A percentile compares a stretch with the other conserved stretches of the same genome.
These are phyloP conservation scores for Eucalyptus rudis DNA, from an alignment of 345 rosid genomes.

Conservation along the genomic window DNA sequence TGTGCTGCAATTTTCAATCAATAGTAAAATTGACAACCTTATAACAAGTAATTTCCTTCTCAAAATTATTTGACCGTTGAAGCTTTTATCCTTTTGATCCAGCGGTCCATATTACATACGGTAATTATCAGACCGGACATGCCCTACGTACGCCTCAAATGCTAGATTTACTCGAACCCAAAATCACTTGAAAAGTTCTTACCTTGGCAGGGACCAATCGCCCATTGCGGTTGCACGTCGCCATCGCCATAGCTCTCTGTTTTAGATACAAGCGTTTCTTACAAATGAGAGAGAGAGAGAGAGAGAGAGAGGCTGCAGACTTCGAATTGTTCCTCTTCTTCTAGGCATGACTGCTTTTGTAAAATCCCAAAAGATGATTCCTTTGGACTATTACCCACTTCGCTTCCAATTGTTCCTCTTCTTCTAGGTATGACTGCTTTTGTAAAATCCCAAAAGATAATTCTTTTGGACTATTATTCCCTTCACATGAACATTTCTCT, in stretches of 20 bases:
- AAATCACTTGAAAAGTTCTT: background rate
- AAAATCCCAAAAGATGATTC: conserved; percentile 3
- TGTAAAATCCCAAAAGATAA: conserved; percentile 2
- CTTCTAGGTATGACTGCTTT: conserved; percentile 31
- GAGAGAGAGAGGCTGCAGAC: conserved; percentile 25
- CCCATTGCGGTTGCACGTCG: background rate
- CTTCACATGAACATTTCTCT: background rate
- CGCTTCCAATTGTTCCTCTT: too few relatives aligned
- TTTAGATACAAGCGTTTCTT: background rate
- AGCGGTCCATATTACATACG: background rate
- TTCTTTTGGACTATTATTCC: conserved; percentile 6
- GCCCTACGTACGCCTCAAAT: background rate
- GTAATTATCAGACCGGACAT: background rate
- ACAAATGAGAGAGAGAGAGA: background rate
- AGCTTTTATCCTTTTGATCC: background rate
- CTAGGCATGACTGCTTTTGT: conserved; percentile 46
- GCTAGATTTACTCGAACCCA: background rate
- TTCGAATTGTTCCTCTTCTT: conserved; percentile 69
- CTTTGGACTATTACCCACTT: conserved; percentile 4
- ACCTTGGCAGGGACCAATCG: background rate
- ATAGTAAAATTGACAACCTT: background rate
- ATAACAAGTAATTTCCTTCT: background rate
- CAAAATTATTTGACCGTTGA: background rate
- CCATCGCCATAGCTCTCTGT: background rate
- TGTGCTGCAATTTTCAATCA: background rate